Base-by-base conservation (phyloP, 1,139 yeast species). In the Pichia sp. region DNA sequence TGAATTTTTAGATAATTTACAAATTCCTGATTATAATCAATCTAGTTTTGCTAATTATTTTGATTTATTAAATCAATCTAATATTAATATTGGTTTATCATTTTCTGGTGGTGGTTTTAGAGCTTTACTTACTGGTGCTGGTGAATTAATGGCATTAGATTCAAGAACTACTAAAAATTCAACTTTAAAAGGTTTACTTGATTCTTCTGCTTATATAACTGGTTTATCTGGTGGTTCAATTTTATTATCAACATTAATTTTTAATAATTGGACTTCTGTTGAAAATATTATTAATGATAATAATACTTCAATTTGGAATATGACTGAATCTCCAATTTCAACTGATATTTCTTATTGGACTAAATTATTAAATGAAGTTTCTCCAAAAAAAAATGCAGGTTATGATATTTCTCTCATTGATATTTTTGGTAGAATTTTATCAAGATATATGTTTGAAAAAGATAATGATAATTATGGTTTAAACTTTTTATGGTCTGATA, bases 141-240 rank as follows among this genome's bases (percentile, higher is more conserved):
- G 92, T 1, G 69, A 74, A 16, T 46, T 82, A 1, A 57, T 69
- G 9, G 84, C 83, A 0, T 65, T 76, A 55, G 83, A 82, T 54
- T 56, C 61, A 3, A 63, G 68, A 25, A 61, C 66, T 7, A 51
- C 68, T 0, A 57, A 61, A 1, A 37, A 51, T 8, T 45, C 51
- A 6, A 66, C 67, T 1, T 54, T 78, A 23, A 72, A 74, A 26
- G 84, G 84, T 0, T 49, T 82, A 12, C 62, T 78, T 28, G 84
- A 80, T 51, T 63, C 76, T 7, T 51, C 79, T 0, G 64, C 71
- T 10, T 81, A 82, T 53, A 67, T 82, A 4, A 73, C 78, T 0
- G 87, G 84, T 0, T 70, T 80, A 8, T 78, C 86, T n/a, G 89
- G 89, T 8, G 87, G 89, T 0, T 73, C 85, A 6, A 78, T 87